Evolutionary conservation across 805 yeast genomes (phyloP).

Genomic region (Helenozyma rhizophorensis): DNA sequence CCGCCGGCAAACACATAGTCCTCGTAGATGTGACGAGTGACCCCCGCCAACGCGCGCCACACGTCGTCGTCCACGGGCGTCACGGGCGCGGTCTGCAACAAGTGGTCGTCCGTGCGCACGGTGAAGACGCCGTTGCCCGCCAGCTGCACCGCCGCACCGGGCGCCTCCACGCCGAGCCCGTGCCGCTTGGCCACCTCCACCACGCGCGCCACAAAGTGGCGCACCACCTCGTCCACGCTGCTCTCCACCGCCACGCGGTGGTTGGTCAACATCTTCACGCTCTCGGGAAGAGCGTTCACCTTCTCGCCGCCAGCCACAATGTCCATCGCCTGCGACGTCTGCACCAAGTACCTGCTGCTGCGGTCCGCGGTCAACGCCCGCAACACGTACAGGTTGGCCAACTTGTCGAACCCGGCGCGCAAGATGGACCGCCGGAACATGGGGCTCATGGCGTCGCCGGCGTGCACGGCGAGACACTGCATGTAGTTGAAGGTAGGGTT

Average conservation of each 20-base stretch:
- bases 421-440: slow-evolving; percentile 22
- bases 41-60: slow-evolving; percentile 16
- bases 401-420: slow-evolving; percentile 29
- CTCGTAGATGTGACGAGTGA: slow-evolving; percentile 16
- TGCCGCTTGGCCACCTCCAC: slow-evolving; percentile 41
- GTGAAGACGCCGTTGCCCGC: slow-evolving; percentile 40
- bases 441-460: slow-evolving; percentile 10
- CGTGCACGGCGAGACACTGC: slow-evolving; percentile 24
- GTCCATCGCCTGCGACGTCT: slow-evolving; percentile 67
- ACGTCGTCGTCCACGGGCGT: slow-evolving; percentile 34
- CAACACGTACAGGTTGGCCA: slow-evolving; percentile 32
- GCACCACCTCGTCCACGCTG: slow-evolving; percentile 38
- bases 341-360: slow-evolving; percentile 37
- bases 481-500: slow-evolving; percentile 24
- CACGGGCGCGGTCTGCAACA: slow-evolving; percentile 50
- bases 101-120: slow-evolving; percentile 17
- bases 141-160: slow-evolving; percentile 20
- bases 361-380: slow-evolving; percentile 20
- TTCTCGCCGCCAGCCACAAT: slow-evolving; percentile 69
- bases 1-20: slow-evolving; percentile 20
- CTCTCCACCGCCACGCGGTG: slow-evolving; percentile 63
- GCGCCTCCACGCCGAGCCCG: slow-evolving; percentile 44
- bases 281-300: slow-evolving; percentile 73
- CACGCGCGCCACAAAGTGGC: slow-evolving; percentile 34
- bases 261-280: slow-evolving; percentile 49